phyloP scores from a whole-genome alignment of 176 grass and related monocot genomes.

The Paspalum notatum region DNA sequence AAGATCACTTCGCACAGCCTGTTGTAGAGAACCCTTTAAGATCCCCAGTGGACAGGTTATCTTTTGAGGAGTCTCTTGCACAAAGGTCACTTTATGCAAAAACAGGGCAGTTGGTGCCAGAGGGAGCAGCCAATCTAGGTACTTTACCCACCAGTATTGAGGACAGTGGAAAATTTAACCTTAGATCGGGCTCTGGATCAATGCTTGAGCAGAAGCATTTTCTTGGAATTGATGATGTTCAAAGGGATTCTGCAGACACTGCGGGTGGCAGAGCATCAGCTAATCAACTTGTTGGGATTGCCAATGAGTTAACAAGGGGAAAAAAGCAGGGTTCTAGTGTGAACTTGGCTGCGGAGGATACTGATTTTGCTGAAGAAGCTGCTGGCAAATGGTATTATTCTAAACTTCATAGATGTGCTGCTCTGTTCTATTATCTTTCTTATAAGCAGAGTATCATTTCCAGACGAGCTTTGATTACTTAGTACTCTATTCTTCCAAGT shows the following conservation, averaged over 20 bases:
- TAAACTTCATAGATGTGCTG: conserved; percentile 12
- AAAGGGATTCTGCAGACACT: conserved; percentile 65
- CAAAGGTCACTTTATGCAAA: conserved; percentile 64
- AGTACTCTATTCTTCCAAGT: no score
- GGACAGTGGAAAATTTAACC: conserved; percentile 57
- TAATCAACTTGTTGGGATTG: conserved; percentile 47
- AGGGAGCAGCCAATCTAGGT: conserved; percentile 51
- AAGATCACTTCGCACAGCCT: conserved; percentile 67
- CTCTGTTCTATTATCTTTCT: conserved; percentile 21
- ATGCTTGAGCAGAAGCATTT: conserved; percentile 75
- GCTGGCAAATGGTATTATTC: conserved; percentile 57
- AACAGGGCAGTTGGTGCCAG: conserved; percentile 47
- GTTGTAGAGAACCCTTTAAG: conserved; percentile 54
- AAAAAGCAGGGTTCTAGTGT: conserved; percentile 56
- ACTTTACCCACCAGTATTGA: conserved; percentile 52
- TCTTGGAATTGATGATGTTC: conserved; percentile 51
- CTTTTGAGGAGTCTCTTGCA: conserved; percentile 56
- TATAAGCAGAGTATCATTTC: no score
- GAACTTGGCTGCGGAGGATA: conserved; percentile 43
- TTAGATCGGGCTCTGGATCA: conserved; percentile 59
- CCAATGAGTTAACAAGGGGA: conserved; percentile 48
- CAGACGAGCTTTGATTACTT: no score
- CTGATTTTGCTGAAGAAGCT: conserved; percentile 50
- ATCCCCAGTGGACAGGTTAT: conserved; percentile 46
- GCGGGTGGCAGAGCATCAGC: conserved; percentile 42